Evolutionary conservation across 2,329 filamentous ascomycete genomes (phyloP).

Genomic region (Exophiala alcalophila): DNA sequence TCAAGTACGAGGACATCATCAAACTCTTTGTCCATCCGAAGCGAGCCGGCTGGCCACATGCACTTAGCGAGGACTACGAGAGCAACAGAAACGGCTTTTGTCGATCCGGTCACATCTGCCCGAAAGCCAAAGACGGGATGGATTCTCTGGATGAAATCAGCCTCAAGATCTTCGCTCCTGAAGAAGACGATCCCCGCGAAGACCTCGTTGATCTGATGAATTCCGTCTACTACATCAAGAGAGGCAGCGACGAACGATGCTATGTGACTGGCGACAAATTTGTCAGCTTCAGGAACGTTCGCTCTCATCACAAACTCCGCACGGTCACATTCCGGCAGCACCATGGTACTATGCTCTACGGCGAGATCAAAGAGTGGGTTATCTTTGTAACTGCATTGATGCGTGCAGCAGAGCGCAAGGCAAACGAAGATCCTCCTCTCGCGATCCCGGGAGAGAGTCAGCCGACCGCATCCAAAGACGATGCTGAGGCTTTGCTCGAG

Average conservation of each 20-base stretch:
- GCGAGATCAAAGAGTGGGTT: slow-evolving; percentile 3
- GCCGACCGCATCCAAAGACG: no score
- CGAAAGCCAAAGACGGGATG: neutral
- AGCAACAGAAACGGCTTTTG: slow-evolving; percentile 5
- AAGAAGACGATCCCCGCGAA: neutral
- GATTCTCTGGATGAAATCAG: neutral
- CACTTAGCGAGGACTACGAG: neutral
- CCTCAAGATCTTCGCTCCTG: slow-evolving; percentile 1
- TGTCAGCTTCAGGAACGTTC: slow-evolving; percentile 4
- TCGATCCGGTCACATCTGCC: neutral
- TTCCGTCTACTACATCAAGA: neutral
- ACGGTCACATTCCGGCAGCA: slow-evolving; percentile 9
- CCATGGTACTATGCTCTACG: neutral
- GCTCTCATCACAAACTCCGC: neutral
- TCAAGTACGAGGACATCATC: slow-evolving; percentile 3
- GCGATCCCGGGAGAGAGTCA: no score
- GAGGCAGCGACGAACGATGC: neutral
- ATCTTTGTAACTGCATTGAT: neutral
- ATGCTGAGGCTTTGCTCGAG: no score
- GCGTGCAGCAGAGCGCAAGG: slow-evolving; percentile 4
- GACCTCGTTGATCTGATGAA: neutral
- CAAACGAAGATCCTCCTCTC: neutral
- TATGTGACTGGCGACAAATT: slow-evolving; percentile 1
- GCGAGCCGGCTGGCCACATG: neutral
- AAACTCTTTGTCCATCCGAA: slow-evolving; percentile 5